A percentile compares a stretch with the other conserved stretches of the same genome.
phyloP scores from a whole-genome alignment of 805 yeast genomes.

The Ogataea saltuana region DNA sequence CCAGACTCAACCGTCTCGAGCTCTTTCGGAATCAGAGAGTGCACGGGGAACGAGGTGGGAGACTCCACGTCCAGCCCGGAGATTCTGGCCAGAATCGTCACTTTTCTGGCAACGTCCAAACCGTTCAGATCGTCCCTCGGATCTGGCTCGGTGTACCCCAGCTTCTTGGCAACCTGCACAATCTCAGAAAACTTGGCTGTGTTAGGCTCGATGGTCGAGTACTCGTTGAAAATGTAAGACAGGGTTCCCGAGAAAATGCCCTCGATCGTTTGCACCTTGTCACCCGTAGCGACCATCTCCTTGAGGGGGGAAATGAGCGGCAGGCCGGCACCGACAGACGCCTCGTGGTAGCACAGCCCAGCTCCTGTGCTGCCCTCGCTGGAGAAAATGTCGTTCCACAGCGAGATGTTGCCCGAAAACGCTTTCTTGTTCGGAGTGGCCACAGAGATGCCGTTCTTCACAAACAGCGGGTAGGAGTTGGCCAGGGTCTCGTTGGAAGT shows the following conservation, averaged over 20 bases:
- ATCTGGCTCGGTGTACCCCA: constrained; percentile 98
- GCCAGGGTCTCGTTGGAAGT: constrained; percentile 85
- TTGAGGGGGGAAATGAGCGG: constrained; percentile 88
- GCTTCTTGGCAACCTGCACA: constrained; percentile 80
- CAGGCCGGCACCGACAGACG: constrained; percentile 98
- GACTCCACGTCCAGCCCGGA: constrained; percentile 83
- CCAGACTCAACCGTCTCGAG: constrained; percentile 73
- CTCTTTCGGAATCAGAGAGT: constrained; percentile 85
- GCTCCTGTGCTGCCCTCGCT: constrained; percentile 53
- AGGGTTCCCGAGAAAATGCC: constrained; percentile 97
- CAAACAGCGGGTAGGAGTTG: constrained; percentile 69
- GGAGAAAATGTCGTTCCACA: constrained; percentile 76
- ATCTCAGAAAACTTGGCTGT: constrained; percentile 83
- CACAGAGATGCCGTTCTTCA: constrained; percentile 78
- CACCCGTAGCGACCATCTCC: constrained; percentile 91
- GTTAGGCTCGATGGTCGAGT: constrained; percentile 65
- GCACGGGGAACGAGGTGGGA: constrained; percentile 91
- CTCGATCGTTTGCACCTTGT: constrained; percentile 85
- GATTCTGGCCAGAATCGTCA: constrained; percentile 91
- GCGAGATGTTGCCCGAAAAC: constrained; percentile 70
- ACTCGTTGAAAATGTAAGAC: constrained; percentile 93
- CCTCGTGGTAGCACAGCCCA: constrained; percentile 93
- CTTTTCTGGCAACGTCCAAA: constrained; percentile 97
- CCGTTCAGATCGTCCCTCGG: constrained; percentile 99
- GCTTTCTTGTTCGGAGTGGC: constrained; percentile 99